Percentiles rank a stretch among this genome's conserved stretches.
phyloP scores from a whole-genome alignment of 2,329 filamentous ascomycete genomes.

The Acrodontium crateriforme region DNA sequence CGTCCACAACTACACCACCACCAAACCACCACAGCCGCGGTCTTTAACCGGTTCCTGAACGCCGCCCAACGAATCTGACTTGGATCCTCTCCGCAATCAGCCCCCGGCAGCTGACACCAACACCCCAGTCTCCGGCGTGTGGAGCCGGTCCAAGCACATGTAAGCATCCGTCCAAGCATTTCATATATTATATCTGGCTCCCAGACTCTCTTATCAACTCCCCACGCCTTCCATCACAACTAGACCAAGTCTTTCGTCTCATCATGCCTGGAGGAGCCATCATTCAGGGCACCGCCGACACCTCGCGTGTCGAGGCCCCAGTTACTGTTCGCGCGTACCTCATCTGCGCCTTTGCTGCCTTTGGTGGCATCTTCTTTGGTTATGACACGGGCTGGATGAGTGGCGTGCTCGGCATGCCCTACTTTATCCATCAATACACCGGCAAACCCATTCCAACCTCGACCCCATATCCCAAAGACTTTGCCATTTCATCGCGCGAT shows the following conservation, averaged over 20 bases:
- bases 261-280: no score
- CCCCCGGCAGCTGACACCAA: no score
- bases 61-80: no score
- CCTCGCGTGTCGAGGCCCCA: neutral
- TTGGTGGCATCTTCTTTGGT: conserved; percentile 47
- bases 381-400: conserved; percentile 45
- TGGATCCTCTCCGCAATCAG: no score
- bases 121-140: no score
- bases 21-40: no score
- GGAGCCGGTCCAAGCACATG: no score
- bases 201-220: conserved; percentile 11
- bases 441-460: conserved; percentile 2
- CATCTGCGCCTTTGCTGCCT: conserved; percentile 47
- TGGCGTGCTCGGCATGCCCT: conserved; percentile 37
- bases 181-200: no score
- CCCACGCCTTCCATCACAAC: conserved; percentile 23
- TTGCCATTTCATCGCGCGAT: conserved; percentile 17
- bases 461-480: conserved; percentile 16
- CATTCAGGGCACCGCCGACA: neutral
- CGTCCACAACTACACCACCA: no score
- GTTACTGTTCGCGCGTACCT: conserved; percentile 35
- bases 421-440: conserved; percentile 28
- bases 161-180: no score
- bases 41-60: no score
- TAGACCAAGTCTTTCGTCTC: conserved; percentile 14